Evolutionary conservation across 345 rosid species (phyloP).

Genomic region (Hevea brasiliensis): DNA sequence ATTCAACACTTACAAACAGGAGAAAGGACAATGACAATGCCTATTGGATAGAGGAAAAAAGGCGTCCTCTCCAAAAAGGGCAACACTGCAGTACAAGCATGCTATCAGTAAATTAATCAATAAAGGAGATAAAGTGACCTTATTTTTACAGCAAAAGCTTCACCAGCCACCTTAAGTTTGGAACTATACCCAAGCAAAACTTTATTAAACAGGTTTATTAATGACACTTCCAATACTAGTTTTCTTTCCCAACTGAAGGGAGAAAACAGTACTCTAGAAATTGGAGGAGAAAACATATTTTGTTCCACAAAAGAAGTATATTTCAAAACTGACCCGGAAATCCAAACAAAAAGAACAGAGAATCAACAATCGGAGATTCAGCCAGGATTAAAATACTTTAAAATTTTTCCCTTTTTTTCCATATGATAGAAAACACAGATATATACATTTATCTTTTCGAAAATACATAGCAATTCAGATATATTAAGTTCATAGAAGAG

Average conservation of each 20-base stretch:
- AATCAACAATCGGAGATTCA: not conserved
- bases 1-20: conserved; percentile 74
- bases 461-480: no score
- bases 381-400: no score
- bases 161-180: not conserved
- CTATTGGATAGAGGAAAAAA: conserved; percentile 94
- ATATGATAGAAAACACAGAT: no score
- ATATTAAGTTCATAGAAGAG: no score
- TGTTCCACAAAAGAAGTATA: no score
- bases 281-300: no score
- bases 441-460: no score
- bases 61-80: conserved; percentile 98
- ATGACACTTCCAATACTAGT: not conserved
- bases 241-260: not conserved
- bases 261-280: no score
- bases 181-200: not conserved
- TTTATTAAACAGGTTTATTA: not conserved
- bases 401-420: no score
- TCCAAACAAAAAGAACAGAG: not conserved
- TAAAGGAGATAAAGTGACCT: not conserved
- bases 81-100: conserved; percentile 53
- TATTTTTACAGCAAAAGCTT: not conserved
- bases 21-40: conserved; percentile 67
- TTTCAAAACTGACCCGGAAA: not conserved
- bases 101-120: conserved; percentile 10